Evolutionary conservation across 371 early-diverging fungal genomes (phyloP), one percentile per base, ranked within the genome.

Genomic region (Choanephora cucurbitarum): DNA sequence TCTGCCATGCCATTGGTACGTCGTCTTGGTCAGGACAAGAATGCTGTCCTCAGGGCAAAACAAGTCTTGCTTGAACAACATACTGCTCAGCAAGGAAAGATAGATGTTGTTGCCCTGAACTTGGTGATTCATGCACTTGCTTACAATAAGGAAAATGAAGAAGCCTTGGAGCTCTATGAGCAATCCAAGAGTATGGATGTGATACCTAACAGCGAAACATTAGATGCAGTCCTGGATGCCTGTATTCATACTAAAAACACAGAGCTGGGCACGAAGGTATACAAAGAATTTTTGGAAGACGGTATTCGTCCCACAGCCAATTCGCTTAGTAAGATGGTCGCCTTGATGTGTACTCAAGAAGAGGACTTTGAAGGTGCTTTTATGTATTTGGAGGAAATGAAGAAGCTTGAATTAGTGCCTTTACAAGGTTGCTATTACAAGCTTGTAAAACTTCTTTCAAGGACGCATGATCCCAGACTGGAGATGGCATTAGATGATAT

Each of bases 291-390:
- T 52, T 55, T 64, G 23, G 21, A 55, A 7, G 63, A 63, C 0
- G 60, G 69, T 3, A 57, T 88, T 2, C 55, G 62, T 28, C 79
- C 81, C 5, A 72, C 75, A 1, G 57, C 65, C 24, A 68, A 66
- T 0, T 75, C 84, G 0, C 77, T 88, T 55, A 82, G 79, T 62
- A 78, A 77, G 22, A 77, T 91, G 84, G 77, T 88, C 7, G 50
- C 67, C 0, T 50, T 89, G 19, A 64, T 61, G 39, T 72, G 76
- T n/a, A 78, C 77, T 0, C 80, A 83, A 52, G 77, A 77, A 15
- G 76, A 28, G 28, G 7, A 85, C 65, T 91, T 89, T 57, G 90
- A 91, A 63, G 87, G 84, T 21, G 90, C 89, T 9, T 91, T 91
- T 55, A 66, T 68, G 40, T 91, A 88, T 45, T 65, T 91, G 57